A percentile compares a stretch with the other conserved stretches of the same genome.
phyloP scores from a whole-genome alignment of 768 basidiomycete genomes.

The Tephrocybe sp. region DNA sequence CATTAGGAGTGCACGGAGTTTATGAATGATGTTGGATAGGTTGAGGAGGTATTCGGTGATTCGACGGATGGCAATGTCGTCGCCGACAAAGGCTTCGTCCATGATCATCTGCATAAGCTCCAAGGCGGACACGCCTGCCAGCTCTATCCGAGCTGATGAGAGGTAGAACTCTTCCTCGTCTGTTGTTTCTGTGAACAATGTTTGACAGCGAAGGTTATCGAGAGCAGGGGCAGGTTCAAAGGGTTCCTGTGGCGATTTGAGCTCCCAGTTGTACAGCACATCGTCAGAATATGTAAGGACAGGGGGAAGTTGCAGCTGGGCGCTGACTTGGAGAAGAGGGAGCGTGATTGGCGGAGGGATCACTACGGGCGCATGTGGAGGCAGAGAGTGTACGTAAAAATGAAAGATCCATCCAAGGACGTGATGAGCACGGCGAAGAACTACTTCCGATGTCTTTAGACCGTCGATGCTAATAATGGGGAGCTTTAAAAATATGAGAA shows the following conservation, averaged over 20 bases:
- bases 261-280: conserved; percentile 87
- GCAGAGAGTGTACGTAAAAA: conserved; percentile 75
- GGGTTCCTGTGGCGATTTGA: conserved; percentile 28
- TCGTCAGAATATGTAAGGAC: conserved; percentile 92
- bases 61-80: conserved; percentile 64
- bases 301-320: conserved; percentile 79
- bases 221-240: conserved; percentile 39
- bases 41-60: conserved; percentile 63
- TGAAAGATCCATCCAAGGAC: conserved; percentile 78
- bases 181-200: conserved; percentile 73
- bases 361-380: conserved; percentile 46
- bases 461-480: conserved; percentile 47
- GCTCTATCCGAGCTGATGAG: conserved; percentile 84
- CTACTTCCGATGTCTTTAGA: conserved; percentile 49
- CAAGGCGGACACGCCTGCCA: conserved; percentile 83
- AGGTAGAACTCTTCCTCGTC: conserved; percentile 95
- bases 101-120: conserved; percentile 84
- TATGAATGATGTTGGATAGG: conserved; percentile 66
- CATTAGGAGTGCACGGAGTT: conserved; percentile 65
- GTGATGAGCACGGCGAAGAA: conserved; percentile 74
- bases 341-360: conserved; percentile 78
- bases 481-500: conserved; percentile 37
- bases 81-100: conserved; percentile 88
- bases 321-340: conserved; percentile 74
- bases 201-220: conserved; percentile 65